Percentiles rank a stretch among this genome's conserved stretches.
Evolutionary conservation across 2,329 filamentous ascomycete genomes (phyloP).

Genomic region (Bipolaris oryzae): DNA sequence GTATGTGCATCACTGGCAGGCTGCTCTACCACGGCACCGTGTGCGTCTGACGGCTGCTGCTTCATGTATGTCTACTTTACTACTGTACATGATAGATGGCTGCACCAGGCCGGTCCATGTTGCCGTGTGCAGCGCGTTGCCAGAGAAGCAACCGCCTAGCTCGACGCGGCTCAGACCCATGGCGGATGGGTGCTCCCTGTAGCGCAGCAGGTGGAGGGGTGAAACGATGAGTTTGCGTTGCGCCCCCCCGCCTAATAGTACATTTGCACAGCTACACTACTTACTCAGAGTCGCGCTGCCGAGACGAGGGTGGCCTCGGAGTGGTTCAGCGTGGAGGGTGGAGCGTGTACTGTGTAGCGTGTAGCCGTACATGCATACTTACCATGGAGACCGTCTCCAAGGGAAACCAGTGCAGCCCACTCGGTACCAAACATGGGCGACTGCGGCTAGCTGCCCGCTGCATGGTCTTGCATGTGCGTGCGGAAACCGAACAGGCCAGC

Average conservation of each 20-base stretch:
- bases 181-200: slow-evolving; percentile 31
- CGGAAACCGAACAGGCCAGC: slow-evolving; percentile 7
- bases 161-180: slow-evolving; percentile 29
- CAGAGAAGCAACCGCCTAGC: slow-evolving; percentile 26
- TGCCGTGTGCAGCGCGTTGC: slow-evolving; percentile 30
- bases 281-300: slow-evolving; percentile 17
- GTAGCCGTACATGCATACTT: slow-evolving; percentile 30
- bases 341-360: slow-evolving; percentile 2
- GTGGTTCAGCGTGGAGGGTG: slow-evolving; percentile 10
- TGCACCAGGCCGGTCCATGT: slow-evolving; percentile 17
- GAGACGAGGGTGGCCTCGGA: slow-evolving; percentile 17
- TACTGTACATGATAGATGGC: not conserved
- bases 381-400: slow-evolving; percentile 33
- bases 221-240: slow-evolving; percentile 34
- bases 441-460: slow-evolving; percentile 4
- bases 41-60: slow-evolving; percentile 23
- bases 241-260: slow-evolving; percentile 24
- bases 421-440: slow-evolving; percentile 18
- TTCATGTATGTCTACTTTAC: slow-evolving; percentile 16
- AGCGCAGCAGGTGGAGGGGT: slow-evolving; percentile 20
- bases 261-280: too few species aligned
- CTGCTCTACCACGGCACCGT: slow-evolving; percentile 3
- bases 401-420: slow-evolving; percentile 31
- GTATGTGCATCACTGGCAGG: not conserved
- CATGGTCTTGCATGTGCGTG: not conserved